Conservation (phyloP, 83 land plant species). For the Thuja plicata region DNA sequence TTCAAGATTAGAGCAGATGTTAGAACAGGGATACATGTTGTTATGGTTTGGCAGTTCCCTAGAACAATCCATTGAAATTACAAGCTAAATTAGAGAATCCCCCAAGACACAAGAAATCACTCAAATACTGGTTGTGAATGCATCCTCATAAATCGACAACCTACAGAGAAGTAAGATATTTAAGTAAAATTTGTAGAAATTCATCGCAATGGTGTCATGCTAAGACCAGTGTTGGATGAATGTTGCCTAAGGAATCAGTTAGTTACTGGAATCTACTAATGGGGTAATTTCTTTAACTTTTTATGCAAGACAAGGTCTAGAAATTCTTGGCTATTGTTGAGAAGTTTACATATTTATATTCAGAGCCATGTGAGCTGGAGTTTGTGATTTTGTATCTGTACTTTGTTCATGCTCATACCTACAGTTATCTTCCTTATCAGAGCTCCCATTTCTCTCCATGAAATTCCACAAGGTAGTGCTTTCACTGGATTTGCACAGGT, state of each 20-base stretch:
- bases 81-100: neutral
- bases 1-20: neutral
- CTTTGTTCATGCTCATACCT: conserved; percentile 30
- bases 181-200: no score
- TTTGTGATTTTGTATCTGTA: conserved; percentile 28
- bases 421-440: conserved; percentile 34
- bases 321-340: no score
- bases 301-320: no score
- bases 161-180: no score
- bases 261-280: no score
- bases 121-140: neutral
- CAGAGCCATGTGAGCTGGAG: conserved; percentile 39
- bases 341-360: no score
- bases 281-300: no score
- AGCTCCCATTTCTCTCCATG: conserved; percentile 16
- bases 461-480: conserved; percentile 37
- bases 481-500: conserved; percentile 34
- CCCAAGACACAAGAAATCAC: neutral
- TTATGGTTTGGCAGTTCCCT: neutral
- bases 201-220: no score
- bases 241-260: no score
- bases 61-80: neutral
- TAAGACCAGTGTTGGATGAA: no score
- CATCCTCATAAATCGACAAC: neutral
- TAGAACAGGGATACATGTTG: neutral